These are phyloP conservation scores for Sporothrix euskadiensis DNA, from an alignment of 2,329 filamentous ascomycete genomes.

Conservation along the genomic window DNA sequence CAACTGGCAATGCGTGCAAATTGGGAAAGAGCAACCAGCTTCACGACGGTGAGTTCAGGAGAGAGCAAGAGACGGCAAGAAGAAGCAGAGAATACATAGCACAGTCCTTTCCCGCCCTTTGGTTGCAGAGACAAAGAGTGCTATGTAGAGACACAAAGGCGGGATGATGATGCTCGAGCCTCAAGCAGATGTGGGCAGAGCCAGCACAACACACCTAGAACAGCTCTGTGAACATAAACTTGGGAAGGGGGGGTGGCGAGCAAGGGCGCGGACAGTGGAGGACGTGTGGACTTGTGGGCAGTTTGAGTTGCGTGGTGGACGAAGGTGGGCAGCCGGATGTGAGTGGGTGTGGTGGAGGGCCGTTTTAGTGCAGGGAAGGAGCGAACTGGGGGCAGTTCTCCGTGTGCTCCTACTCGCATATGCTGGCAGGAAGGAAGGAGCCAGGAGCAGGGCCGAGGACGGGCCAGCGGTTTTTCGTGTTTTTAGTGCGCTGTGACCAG, in stretches of 20 bases:
- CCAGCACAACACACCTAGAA: neutral
- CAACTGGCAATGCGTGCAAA: neutral
- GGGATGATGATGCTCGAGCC: conserved; percentile 15
- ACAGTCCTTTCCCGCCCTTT: neutral
- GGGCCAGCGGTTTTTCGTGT: neutral
- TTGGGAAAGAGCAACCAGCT: neutral
- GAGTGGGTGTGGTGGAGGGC: conserved; percentile 11
- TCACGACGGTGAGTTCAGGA: neutral
- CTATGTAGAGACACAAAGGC: neutral
- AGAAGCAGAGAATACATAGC: neutral
- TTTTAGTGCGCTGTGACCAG: neutral
- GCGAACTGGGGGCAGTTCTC: conserved; percentile 3
- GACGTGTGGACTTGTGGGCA: neutral
- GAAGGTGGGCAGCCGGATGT: neutral
- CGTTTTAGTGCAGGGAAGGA: conserved; percentile 18
- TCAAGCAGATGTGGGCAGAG: neutral
- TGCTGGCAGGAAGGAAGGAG: neutral
- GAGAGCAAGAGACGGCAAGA: neutral
- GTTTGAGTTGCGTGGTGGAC: neutral
- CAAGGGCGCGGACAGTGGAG: neutral
- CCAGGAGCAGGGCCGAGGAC: neutral
- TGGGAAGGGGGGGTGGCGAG: neutral
- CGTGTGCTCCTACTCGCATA: too few relatives aligned
- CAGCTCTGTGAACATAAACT: neutral
- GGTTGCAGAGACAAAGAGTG: neutral